Percentiles rank a stretch among this genome's conserved stretches.
Conservation (phyloP, 768 basidiomycete species). For the Psilocybe subaeruginosa region DNA sequence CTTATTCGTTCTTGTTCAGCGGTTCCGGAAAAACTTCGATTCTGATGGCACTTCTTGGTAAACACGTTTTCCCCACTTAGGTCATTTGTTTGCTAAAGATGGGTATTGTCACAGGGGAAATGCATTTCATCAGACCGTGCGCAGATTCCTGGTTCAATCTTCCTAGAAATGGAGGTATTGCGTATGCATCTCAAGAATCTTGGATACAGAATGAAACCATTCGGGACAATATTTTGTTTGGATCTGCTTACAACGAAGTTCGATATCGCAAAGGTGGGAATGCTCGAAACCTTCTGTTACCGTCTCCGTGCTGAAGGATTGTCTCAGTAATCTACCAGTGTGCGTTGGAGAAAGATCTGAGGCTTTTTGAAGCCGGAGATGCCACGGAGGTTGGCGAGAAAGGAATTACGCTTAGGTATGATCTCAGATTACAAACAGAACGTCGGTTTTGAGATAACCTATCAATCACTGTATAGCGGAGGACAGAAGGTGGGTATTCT, state of each 20-base stretch:
- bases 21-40: constrained; percentile 63
- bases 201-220: constrained; percentile 88
- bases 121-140: constrained; percentile 60
- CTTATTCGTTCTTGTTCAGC: constrained; percentile 8
- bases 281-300: not conserved
- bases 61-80: not conserved
- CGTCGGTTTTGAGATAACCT: not conserved
- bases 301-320: not conserved
- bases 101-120: constrained; percentile 45
- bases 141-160: constrained; percentile 70
- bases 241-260: constrained; percentile 72
- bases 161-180: constrained; percentile 68
- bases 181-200: constrained; percentile 83
- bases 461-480: constrained; percentile 29
- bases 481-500: constrained; percentile 39
- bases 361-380: constrained; percentile 68
- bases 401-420: constrained; percentile 50
- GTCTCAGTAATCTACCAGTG: constrained; percentile 66
- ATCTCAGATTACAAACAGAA: too few species aligned
- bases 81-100: not conserved
- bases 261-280: constrained; percentile 62
- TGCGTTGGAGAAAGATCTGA: constrained; percentile 70
- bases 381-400: constrained; percentile 71
- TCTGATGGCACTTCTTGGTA: constrained; percentile 58
- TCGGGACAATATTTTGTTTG: constrained; percentile 83